Evolutionary conservation across 208 protist genomes (phyloP).

Genomic region (Wallacemonas rigidus): DNA sequence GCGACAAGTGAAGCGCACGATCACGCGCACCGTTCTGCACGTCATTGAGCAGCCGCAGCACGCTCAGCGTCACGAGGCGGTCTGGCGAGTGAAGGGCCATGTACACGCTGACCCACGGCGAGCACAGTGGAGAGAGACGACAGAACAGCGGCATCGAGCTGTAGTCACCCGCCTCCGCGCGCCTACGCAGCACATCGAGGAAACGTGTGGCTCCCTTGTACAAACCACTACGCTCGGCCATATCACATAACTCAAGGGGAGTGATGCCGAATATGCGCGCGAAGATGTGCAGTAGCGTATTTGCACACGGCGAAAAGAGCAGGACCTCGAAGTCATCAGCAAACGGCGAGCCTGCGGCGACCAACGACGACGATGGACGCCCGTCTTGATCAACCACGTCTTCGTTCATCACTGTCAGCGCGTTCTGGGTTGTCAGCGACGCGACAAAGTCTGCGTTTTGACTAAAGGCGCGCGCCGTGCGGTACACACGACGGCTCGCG

Average conservation of each 20-base stretch:
- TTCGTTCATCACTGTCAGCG: background rate
- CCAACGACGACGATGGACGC: background rate
- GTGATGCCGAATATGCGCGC: conserved; percentile 55
- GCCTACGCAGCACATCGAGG: conserved; percentile 39
- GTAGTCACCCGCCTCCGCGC: conserved; percentile 46
- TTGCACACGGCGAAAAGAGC: conserved; percentile 69
- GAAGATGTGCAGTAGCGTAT: conserved; percentile 77
- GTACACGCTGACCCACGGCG: conserved; percentile 66
- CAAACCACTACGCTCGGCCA: conserved; percentile 64
- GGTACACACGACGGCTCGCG: conserved; percentile 45
- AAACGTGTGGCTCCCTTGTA: conserved; percentile 64
- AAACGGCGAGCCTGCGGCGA: conserved; percentile 40
- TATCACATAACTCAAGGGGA: conserved; percentile 66
- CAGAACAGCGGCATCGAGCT: conserved; percentile 67
- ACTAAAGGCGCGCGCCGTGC: conserved; percentile 23
- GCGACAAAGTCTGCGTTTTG: conserved; percentile 9
- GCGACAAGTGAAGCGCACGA: conserved; percentile 31
- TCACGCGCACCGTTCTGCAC: conserved; percentile 44
- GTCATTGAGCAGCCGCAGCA: conserved; percentile 53
- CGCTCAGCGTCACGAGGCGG: conserved; percentile 60
- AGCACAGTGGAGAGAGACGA: conserved; percentile 60
- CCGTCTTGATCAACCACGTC: background rate
- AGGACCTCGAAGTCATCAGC: conserved; percentile 40
- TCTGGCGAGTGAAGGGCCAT: conserved; percentile 71
- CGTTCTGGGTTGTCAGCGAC: background rate